These are phyloP conservation scores for Globisporangium middletonii DNA, from an alignment of 352 stramenopile genomes.

Conservation along the genomic window DNA sequence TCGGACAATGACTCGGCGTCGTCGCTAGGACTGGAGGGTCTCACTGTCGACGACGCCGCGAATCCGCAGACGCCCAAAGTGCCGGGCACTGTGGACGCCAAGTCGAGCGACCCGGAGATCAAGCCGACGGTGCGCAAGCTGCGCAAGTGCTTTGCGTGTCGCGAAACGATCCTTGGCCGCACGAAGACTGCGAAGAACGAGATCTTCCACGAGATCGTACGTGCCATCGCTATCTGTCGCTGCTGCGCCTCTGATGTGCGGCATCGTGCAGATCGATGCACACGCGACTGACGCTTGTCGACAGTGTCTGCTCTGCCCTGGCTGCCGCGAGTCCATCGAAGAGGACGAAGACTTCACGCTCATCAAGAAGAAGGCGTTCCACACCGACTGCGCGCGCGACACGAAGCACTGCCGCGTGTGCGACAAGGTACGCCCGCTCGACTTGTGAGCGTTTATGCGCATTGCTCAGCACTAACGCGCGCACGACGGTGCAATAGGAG, in stretches of 20 bases:
- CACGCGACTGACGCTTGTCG: not conserved
- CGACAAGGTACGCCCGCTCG: constrained; percentile 40
- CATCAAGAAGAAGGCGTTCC: constrained; percentile 81
- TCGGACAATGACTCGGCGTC: constrained; percentile 15
- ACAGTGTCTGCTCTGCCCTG: constrained; percentile 68
- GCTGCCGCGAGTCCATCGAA: constrained; percentile 69
- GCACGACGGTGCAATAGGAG: constrained; percentile 15
- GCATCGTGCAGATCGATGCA: not conserved
- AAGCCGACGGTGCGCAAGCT: constrained; percentile 71
- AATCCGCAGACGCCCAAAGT: constrained; percentile 30
- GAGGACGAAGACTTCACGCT: constrained; percentile 74
- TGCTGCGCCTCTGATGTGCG: not conserved
- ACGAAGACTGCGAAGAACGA: constrained; percentile 70
- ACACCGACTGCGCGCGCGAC: constrained; percentile 64
- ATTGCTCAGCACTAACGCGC: no score
- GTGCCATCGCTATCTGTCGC: constrained; percentile 4
- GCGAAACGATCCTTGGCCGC: constrained; percentile 77
- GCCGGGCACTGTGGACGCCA: constrained; percentile 44
- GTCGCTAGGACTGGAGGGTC: constrained; percentile 31
- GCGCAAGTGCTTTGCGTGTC: constrained; percentile 73
- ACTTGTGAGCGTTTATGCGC: not conserved
- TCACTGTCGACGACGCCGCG: constrained; percentile 23
- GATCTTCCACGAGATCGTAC: constrained; percentile 81
- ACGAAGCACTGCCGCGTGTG: constrained; percentile 63
- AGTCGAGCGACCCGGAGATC: constrained; percentile 41